Base-by-base conservation (phyloP, 2,329 filamentous ascomycete genomes). In the Scedosporium dehoogii region DNA sequence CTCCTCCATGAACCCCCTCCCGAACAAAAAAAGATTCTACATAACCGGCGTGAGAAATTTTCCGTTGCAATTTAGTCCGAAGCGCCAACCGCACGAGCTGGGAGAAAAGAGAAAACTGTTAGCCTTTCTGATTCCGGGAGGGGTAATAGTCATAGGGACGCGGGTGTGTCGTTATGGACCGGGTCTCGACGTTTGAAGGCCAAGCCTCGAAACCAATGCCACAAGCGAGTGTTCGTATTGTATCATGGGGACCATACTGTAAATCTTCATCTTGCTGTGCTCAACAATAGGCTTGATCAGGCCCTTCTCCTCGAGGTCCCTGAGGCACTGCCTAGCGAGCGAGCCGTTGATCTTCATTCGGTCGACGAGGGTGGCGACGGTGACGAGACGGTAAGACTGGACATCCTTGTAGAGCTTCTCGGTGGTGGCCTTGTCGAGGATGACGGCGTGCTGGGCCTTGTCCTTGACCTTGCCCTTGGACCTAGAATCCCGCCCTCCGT, bases 391-490 rank as follows among this genome's bases (percentile, higher is more conserved):
- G 90, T 97, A 99, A 69, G 94, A 97, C 82, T 97, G 94, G 74
- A 99, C 96, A 87, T 99, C 94, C 86, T 99, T 99, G 86, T 96
- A 90, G 80, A 99, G 92, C 86, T 96, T 96, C 83, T 99, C 94
- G 71, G 89, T 90, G 76, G 89, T 96, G 81, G 84, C 77, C 88
- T 99, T 99, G 86, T 99, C 94, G 82, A 99, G 91, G 77, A 97
- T 85, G 81, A 99, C 94, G 80, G 90, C 91, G 87, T 99, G 94
- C 81, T 97, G 90, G 82, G 94, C 93, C 92, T 99, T 99, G 88
- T 99, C 94, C 94, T 99, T 99, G 85, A 99, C 94, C 92, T 79
- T 84, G 71, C 75, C 73, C 73, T 78, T 78, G 66, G 76, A 78
- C 67, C 67, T 65, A 55, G 29, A 57, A 18, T 16, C 53, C 53